Base-by-base conservation (phyloP, 2,329 filamentous ascomycete species). In the Trichoderma cornu-damae region DNA sequence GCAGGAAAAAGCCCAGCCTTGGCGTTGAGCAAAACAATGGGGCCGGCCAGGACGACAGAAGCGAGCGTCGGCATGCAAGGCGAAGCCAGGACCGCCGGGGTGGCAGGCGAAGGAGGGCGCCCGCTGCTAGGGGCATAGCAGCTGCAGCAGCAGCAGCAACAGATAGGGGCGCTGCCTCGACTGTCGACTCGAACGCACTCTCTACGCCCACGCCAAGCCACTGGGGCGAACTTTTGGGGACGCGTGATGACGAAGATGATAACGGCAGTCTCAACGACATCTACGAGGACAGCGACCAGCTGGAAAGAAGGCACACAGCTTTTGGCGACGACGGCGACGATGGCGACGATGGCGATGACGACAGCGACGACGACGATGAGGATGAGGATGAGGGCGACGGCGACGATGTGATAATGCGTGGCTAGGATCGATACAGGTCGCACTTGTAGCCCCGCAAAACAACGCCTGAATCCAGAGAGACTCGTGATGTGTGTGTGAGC, bases 181-280 rank as follows among this genome's bases (percentile, higher is more conserved):
- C 32, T 20, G 4, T 30, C 14, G 38, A 44, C 9, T 16, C 48
- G 26, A 62, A 52, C 20, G 55, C 53, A 14, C 43, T 72, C 35
- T 73, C 72, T 5, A 71, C 64, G 11, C 69, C 70, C 1, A 75
- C 73, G 7, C 72, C 72, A 5, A 59, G 52, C 4, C 65, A 61
- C 26, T 75, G 72, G 72, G 64, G 67, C 5, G 71, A 73, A 14
- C 56, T 74, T 14, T 51, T 60, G 14, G 61, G 58, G 3, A 58
- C 61, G 9, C 47, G 62, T 9, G 59, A 58, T 3, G 62, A 66
- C 44, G 63, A 65, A 6, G 64, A 63, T n/a, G 65, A 68, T 6
- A 65, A 60, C 12, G 55, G 56, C 7, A 60, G 53, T 16, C 60
- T 66, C 5, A 67, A 64, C 26, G 66, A 70, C 42, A 62, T 68